A percentile compares a stretch with the other conserved stretches of the same genome.
Evolutionary conservation across 805 yeast genomes (phyloP).

Genomic region (Cephaloascus fragrans): DNA sequence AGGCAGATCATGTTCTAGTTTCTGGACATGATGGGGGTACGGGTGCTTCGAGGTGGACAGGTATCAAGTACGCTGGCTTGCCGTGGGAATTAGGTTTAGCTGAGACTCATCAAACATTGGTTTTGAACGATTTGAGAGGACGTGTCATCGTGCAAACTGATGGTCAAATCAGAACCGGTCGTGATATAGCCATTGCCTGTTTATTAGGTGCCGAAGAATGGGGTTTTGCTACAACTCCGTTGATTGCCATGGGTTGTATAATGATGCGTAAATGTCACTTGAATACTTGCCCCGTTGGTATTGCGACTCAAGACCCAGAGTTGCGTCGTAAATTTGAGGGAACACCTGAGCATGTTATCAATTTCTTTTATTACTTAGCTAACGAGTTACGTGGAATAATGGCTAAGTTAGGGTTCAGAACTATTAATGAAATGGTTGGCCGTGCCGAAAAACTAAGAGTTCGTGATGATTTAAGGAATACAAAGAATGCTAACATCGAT

Average conservation of each 20-base stretch:
- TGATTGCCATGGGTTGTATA: slow-evolving; percentile 95
- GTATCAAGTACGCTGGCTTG: slow-evolving; percentile 93
- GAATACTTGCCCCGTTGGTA: slow-evolving; percentile 95
- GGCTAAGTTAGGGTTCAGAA: slow-evolving; percentile 94
- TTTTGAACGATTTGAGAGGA: slow-evolving; percentile 90
- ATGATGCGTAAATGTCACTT: slow-evolving; percentile 93
- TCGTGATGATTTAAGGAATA: slow-evolving; percentile 74
- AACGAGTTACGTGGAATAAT: slow-evolving; percentile 85
- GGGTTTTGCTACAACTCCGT: slow-evolving; percentile 96
- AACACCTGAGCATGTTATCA: slow-evolving; percentile 96
- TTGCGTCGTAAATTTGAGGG: slow-evolving; percentile 88
- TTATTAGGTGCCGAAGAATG: slow-evolving; percentile 96
- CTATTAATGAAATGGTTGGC: slow-evolving; percentile 97
- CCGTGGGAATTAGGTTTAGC: slow-evolving; percentile 99
- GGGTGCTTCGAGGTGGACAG: slow-evolving; percentile 98
- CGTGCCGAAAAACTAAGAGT: slow-evolving; percentile 85
- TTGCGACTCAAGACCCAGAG: slow-evolving; percentile 96
- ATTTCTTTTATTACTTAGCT: slow-evolving; percentile 91
- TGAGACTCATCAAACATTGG: slow-evolving; percentile 96
- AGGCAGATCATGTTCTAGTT: slow-evolving; percentile 91
- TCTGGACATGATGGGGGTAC: slow-evolving; percentile 99
- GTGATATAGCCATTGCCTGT: slow-evolving; percentile 95
- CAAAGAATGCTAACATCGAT: slow-evolving; percentile 87
- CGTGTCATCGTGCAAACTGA: slow-evolving; percentile 96
- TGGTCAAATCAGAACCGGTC: slow-evolving; percentile 95